A percentile compares a stretch with the other conserved stretches of the same genome.
These are phyloP conservation scores for Petunia secreta DNA, from an alignment of 257 asterid genomes.

Conservation along the genomic window DNA sequence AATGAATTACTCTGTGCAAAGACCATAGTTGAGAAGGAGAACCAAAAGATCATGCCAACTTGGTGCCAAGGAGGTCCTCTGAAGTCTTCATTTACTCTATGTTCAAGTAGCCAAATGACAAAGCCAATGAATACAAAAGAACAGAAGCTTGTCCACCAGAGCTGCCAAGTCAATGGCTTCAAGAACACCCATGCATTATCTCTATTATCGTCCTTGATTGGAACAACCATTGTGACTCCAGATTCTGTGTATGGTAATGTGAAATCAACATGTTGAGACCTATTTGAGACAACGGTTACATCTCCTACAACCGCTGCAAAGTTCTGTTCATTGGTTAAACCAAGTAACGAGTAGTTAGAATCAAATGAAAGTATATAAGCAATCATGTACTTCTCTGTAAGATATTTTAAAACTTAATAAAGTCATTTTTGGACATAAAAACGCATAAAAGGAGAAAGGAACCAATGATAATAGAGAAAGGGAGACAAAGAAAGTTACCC, in stretches of 20 bases:
- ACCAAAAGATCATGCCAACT: constrained; percentile 34
- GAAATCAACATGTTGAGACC: constrained; percentile 57
- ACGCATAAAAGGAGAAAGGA: not conserved
- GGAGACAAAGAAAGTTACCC: constrained; percentile 37
- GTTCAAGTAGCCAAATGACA: constrained; percentile 55
- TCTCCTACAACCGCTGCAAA: constrained; percentile 51
- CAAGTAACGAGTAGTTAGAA: not conserved
- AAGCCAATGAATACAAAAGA: constrained; percentile 46
- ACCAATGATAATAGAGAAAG: not conserved
- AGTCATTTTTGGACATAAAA: not conserved
- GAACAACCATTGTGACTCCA: constrained; percentile 52
- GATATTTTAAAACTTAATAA: not conserved
- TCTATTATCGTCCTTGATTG: constrained; percentile 29
- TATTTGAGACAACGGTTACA: constrained; percentile 47
- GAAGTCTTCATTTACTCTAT: constrained; percentile 48
- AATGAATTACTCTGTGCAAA: constrained; percentile 31
- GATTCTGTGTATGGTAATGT: constrained; percentile 57
- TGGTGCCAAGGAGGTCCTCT: constrained; percentile 39
- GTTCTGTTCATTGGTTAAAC: constrained; percentile 24
- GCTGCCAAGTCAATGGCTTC: constrained; percentile 55
- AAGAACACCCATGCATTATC: constrained; percentile 44
- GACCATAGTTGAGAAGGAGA: constrained; percentile 33
- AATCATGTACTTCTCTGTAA: not conserved
- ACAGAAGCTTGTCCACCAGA: constrained; percentile 50
- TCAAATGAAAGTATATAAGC: constrained; percentile 1